Evolutionary conservation across 306 rosid species (phyloP), one percentile per base, ranked within the genome.

Genomic region (Prunus salicina): DNA sequence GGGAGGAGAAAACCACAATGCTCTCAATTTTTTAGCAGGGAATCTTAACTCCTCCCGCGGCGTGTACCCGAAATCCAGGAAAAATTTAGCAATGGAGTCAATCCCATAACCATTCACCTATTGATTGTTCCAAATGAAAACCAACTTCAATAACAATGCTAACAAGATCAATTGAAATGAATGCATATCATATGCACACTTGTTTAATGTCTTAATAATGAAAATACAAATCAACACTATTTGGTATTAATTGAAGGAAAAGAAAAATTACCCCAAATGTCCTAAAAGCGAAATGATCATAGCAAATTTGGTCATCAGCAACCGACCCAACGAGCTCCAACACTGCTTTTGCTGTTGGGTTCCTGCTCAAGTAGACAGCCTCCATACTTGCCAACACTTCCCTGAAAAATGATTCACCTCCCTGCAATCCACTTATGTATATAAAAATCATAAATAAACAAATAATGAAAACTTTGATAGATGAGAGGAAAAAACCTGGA

Each of bases 1-100:
- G 43, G 99, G 99, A 68, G 97, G 99, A 74, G 99, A 85, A 82
- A 95, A 95, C 99, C 97, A 90, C 70, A 92, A 57, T 14, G 99
- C 99, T 84, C 86, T 90, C 82, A 95, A 78, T 77, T 95, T 95
- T 75, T 95, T 92, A 13, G 80, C 93, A 0, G 99, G 96, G 69
- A 95, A 95, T 78, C 89, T 79, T 80, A 95, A 79, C 70, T 92
- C 97, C 46, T 89, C 96, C 80, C 70, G 76, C 18, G 69, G 86
- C 2, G 87, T 89, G 74, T 95, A 92, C 30, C 99, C 97, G 77
- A 89, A 95, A 79, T 92, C 96, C 77, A 92, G 76, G 74, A 95
- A 95, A 75, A 92, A 75, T 2, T 79, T 84, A 16, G 99, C 93
- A 79, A 95, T 53, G 20, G 97, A 90, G 46, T 92, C 96, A 60